Evolutionary conservation across 495 filamentous ascomycete species (phyloP), one percentile per base, ranked within the genome.

Genomic region (Penicillium daleae): DNA sequence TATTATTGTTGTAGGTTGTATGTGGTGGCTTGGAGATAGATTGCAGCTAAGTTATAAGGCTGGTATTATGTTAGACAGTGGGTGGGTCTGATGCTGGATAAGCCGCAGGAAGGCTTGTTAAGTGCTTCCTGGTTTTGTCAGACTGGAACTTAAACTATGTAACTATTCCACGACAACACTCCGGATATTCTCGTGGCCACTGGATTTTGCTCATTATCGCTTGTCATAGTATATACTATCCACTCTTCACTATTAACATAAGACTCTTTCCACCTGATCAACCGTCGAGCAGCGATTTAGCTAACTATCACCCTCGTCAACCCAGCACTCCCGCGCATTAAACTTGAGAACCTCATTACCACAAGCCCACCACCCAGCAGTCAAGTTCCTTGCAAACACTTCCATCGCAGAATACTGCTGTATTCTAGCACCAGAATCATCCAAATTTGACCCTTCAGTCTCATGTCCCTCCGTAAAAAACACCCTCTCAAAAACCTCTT

Each of bases 311-410:
- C 10, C 26, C 1, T 53, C 55, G 5, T 73, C 60, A 26, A 68
- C 60, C 93, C 94, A 97, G 69, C 85, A 84, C 27, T 88, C 82
- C 21, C 81, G 74, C 59, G 82, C 83, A 71, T 96, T 93, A 68
- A 93, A 97, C 60, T 87, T 88, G 24, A 97, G 73, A 2, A 85
- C 91, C 71, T 99, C 91, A 72, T 97, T 85, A 6, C 95, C 94
- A 89, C 90, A 96, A 31, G 85, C 85, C 85, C 87, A 91, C 94
- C 95, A 98, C 2, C 90, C 92, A 40, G 89, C 85, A 0, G 93
- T 96, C 42, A 97, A 76, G 64, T 93, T 87, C 42, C 95, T 78
- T 4, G 93, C 92, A 80, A 97, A 99, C 2, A 98, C 84, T 76
- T 99, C 95, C 29, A 97, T 70, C 4, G 83, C 92, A 29, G 76